Evolutionary conservation across 495 filamentous ascomycete species (phyloP), one percentile per base, ranked within the genome.

Genomic region (Lophium mytilinum): DNA sequence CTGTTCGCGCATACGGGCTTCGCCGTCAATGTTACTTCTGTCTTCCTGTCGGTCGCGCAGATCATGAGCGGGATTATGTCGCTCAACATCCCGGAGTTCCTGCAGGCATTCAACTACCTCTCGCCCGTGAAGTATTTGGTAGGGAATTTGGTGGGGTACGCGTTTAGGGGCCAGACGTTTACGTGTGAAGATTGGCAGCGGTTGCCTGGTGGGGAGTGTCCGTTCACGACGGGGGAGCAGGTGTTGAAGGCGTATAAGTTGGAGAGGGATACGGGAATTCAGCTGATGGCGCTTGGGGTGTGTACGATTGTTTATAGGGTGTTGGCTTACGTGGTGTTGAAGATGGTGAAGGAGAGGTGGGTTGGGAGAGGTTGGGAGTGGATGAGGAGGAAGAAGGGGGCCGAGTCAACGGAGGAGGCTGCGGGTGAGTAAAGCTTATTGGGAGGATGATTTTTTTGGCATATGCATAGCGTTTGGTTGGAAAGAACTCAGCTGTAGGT

Each of bases 1-100:
- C 71, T 89, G 7, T 86, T 89, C 69, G 67, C 71, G 35, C 86
- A 90, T 62, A 84, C 84, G 0, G 86, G 86, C 1, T 89, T 90
- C 66, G 83, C 85, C 9, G 78, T 89, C 45, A 87, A 87, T 57
- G 66, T 88, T 40, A 85, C 80, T 3, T 80, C 76, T 1, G 76
- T 85, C 41, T 65, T 89, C 4, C 70, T 89, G 0, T 80, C 78
- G 0, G 76, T 90, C 21, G 79, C 84, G 1, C 80, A 79, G 21
- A 76, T 85, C 64, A 84, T 89, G 72, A 76, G 79, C 4, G 86
- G 86, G 3, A 73, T 88, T 37, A 79, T 89, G 76, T 83, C 78
- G 57, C 76, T 88, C 35, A 69, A 82, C 55, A 79, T 88, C 58
- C 83, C 86, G 1, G 55, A 68, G 7, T 80, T 87, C 37, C 73